Evolutionary conservation across 192 early-diverging fungal genomes (phyloP).

Genomic region (Gigaspora rosea): DNA sequence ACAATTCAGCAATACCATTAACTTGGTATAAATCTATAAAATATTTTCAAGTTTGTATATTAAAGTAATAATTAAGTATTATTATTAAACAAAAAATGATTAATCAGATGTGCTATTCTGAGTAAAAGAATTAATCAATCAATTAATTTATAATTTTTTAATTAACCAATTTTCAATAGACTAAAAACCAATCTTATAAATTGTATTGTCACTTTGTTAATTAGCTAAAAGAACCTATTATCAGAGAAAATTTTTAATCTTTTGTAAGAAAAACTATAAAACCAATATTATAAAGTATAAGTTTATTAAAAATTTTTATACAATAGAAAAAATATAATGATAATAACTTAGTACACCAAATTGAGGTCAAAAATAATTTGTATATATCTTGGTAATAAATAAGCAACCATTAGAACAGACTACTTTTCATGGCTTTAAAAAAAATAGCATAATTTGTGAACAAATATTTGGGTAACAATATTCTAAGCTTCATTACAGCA

Average conservation of each 20-base stretch:
- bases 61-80: too few relatives aligned
- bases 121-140: too few relatives aligned
- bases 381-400: conserved; percentile 95
- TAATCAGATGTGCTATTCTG: too few relatives aligned
- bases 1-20: too few relatives aligned
- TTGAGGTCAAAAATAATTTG: conserved; percentile 99
- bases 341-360: conserved; percentile 46
- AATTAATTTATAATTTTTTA: too few relatives aligned
- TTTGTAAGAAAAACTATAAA: conserved; percentile 87
- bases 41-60: too few relatives aligned
- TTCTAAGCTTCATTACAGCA: conserved; percentile 95
- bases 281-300: not conserved
- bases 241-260: conserved; percentile 84
- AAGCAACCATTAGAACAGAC: conserved; percentile 90
- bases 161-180: too few relatives aligned
- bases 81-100: too few relatives aligned
- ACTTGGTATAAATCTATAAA: too few relatives aligned
- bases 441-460: conserved; percentile 99
- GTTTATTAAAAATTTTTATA: not conserved
- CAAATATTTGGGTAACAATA: conserved; percentile 81
- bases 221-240: conserved; percentile 89
- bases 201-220: conserved; percentile 90
- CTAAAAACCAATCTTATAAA: conserved; percentile 56
- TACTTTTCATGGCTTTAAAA: conserved; percentile 96
- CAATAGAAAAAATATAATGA: too few relatives aligned